Evolutionary conservation across 176 grass and related monocot species (phyloP).

Genomic region (Pontederia crassipes): DNA sequence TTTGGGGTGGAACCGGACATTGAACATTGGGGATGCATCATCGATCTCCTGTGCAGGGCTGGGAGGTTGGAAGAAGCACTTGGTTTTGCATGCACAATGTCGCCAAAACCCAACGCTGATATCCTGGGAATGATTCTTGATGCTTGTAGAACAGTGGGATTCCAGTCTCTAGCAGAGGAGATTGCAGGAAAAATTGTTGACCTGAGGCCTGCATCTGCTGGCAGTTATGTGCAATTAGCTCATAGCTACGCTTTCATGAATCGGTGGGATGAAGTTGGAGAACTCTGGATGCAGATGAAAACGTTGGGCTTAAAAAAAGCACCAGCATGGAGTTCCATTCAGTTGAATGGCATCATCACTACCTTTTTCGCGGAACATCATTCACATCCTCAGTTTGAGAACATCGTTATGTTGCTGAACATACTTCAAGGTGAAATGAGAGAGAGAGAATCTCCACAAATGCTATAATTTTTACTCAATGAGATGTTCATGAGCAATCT

Average conservation of each 20-base stretch:
- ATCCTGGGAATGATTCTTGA: slow-evolving; percentile 22
- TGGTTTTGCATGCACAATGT: slow-evolving; percentile 8
- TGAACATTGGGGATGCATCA: slow-evolving; percentile 22
- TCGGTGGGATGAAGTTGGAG: slow-evolving; percentile 21
- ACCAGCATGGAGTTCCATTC: slow-evolving; percentile 21
- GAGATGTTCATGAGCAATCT: too few relatives aligned
- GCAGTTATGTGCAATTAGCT: slow-evolving; percentile 22
- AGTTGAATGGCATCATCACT: slow-evolving; percentile 15
- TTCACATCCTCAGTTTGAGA: background rate
- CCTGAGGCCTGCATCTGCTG: slow-evolving; percentile 11
- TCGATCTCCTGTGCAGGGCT: slow-evolving; percentile 19
- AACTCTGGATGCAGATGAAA: slow-evolving; percentile 17
- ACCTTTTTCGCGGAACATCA: slow-evolving; percentile 16
- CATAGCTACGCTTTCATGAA: slow-evolving; percentile 12
- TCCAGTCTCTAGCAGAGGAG: background rate
- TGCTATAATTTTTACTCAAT: too few relatives aligned
- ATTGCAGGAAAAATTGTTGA: slow-evolving; percentile 4
- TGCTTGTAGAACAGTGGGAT: slow-evolving; percentile 10
- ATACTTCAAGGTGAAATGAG: slow-evolving; percentile 16
- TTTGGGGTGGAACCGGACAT: background rate
- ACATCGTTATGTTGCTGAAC: slow-evolving; percentile 6
- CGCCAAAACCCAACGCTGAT: slow-evolving; percentile 5
- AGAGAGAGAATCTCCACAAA: background rate
- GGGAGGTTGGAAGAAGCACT: slow-evolving; percentile 17
- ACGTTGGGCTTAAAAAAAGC: slow-evolving; percentile 16